phyloP scores from a whole-genome alignment of 2,329 filamentous ascomycete species.

The Diaporthe sp. region DNA sequence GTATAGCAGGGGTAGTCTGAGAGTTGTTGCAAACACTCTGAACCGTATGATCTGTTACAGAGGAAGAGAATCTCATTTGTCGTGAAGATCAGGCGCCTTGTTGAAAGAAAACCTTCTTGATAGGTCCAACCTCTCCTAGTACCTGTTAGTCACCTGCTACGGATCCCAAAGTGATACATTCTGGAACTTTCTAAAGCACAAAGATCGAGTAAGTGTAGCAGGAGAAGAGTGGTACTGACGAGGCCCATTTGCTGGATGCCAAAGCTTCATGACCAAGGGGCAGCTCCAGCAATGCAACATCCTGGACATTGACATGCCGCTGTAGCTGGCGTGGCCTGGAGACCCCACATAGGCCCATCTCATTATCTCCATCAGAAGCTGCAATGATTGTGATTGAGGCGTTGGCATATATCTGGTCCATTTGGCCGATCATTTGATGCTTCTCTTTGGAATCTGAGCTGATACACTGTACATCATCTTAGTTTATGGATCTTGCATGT shows the following conservation, averaged over 20 bases:
- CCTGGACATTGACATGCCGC: background rate
- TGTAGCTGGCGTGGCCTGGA: background rate
- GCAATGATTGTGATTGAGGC: slow-evolving; percentile 25
- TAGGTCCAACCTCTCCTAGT: slow-evolving; percentile 41
- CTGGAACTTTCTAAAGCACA: too few species aligned
- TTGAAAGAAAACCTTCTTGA: slow-evolving; percentile 41
- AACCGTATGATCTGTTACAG: slow-evolving; percentile 25
- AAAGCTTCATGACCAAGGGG: background rate
- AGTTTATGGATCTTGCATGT: background rate
- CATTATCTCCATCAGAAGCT: slow-evolving; percentile 29
- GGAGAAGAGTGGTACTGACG: background rate
- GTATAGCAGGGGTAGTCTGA: background rate
- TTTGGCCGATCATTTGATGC: slow-evolving; percentile 4
- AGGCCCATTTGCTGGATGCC: slow-evolving; percentile 32
- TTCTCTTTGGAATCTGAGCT: background rate
- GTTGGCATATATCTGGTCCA: slow-evolving; percentile 25
- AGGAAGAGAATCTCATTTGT: slow-evolving; percentile 13
- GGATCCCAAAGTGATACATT: too few species aligned
- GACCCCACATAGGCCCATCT: slow-evolving; percentile 3
- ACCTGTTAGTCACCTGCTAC: too few species aligned
- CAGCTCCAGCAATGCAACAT: background rate
- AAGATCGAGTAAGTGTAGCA: too few species aligned
- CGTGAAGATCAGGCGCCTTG: slow-evolving; percentile 38
- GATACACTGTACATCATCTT: background rate
- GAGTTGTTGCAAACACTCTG: background rate